Conservation (phyloP, 2,329 filamentous ascomycete genomes). For the Cladosporium oxysporum region DNA sequence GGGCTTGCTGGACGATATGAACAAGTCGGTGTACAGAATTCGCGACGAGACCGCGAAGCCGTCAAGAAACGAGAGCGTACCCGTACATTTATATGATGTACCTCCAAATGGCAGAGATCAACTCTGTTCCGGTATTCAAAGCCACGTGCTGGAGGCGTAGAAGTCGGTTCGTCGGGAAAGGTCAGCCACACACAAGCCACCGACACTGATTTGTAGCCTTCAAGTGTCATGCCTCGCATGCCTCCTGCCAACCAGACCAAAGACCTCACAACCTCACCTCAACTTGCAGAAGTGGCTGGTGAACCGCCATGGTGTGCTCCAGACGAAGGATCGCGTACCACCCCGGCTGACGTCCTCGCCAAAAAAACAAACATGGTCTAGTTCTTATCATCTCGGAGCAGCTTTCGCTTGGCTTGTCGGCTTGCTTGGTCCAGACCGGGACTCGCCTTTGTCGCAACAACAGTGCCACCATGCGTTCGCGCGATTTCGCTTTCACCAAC, state of each 20-base stretch:
- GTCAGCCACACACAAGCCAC: slow-evolving; percentile 6
- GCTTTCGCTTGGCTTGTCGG: slow-evolving; percentile 2
- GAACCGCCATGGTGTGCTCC: slow-evolving; percentile 2
- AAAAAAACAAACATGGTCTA: slow-evolving; percentile 1
- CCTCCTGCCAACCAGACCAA: neutral
- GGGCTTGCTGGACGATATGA: neutral
- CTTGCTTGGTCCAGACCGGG: neutral
- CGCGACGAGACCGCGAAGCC: neutral
- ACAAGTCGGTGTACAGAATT: neutral
- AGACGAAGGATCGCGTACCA: neutral
- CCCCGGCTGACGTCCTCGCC: neutral
- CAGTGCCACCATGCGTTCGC: neutral
- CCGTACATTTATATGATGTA: neutral
- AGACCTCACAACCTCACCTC: neutral
- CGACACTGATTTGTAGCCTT: neutral
- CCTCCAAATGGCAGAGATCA: neutral
- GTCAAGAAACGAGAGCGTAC: neutral
- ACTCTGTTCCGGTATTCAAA: neutral
- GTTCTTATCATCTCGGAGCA: slow-evolving; percentile 1
- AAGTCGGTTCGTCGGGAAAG: neutral
- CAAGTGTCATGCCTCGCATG: neutral
- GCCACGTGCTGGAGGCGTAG: neutral
- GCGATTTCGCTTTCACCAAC: neutral
- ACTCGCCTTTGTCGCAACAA: neutral
- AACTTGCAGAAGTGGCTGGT: neutral